A percentile compares a stretch with the other conserved stretches of the same genome.
phyloP scores from a whole-genome alignment of 768 basidiomycete genomes.

The Tricholoma furcatifolium region DNA sequence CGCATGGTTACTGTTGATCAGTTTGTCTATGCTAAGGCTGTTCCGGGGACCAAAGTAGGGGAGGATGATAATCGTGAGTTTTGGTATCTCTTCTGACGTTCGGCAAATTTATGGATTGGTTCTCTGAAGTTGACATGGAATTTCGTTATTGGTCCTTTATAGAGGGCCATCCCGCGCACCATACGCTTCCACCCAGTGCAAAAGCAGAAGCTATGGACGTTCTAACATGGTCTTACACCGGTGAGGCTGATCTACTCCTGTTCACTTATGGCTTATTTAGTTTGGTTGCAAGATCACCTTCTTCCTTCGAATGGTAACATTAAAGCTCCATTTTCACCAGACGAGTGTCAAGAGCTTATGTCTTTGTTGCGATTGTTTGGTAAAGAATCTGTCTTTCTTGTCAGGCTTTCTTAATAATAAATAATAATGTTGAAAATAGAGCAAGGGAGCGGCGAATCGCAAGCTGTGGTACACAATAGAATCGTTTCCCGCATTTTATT shows the following conservation, averaged over 20 bases:
- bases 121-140: conserved; percentile 67
- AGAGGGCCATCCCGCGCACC: conserved; percentile 77
- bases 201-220: conserved; percentile 71
- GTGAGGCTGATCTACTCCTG: conserved; percentile 28
- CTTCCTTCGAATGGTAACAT: conserved; percentile 56
- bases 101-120: background rate
- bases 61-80: conserved; percentile 46
- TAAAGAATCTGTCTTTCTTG: conserved; percentile 13
- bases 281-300: conserved; percentile 56
- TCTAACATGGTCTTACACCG: conserved; percentile 80
- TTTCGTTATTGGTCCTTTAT: conserved; percentile 83
- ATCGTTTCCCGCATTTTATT: conserved; percentile 68
- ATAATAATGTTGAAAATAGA: conserved; percentile 10
- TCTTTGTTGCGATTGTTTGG: conserved; percentile 50
- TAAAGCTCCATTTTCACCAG: conserved; percentile 69
- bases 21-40: conserved; percentile 30
- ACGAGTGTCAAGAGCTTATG: conserved; percentile 76
- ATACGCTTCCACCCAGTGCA: conserved; percentile 51
- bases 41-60: conserved; percentile 20
- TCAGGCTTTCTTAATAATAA: background rate
- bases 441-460: conserved; percentile 38
- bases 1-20: conserved; percentile 49
- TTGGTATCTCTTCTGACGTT: background rate
- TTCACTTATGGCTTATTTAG: background rate
- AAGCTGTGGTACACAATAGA: conserved; percentile 54